These are phyloP conservation scores for Tremellales sp. DNA, from an alignment of 1,284 basidiomycete species.

Conservation along the genomic window DNA sequence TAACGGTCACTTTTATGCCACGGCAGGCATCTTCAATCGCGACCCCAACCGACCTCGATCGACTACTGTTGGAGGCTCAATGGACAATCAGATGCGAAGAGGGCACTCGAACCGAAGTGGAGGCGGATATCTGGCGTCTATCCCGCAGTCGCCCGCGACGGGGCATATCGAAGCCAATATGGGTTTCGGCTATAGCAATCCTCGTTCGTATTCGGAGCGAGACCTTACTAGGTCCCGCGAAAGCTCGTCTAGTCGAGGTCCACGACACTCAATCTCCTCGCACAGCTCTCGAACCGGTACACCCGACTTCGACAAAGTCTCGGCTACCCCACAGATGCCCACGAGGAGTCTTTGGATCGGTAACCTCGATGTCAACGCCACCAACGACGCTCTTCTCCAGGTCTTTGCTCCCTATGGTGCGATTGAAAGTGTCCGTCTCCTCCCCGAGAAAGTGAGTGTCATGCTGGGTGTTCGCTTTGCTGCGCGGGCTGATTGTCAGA, in stretches of 20 bases:
- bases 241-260: slow-evolving; percentile 22
- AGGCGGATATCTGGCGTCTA: slow-evolving; percentile 52
- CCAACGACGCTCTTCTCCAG: slow-evolving; percentile 87
- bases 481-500: slow-evolving; percentile 53
- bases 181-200: slow-evolving; percentile 29
- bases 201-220: slow-evolving; percentile 25
- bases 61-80: slow-evolving; percentile 74
- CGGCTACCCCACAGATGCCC: slow-evolving; percentile 64
- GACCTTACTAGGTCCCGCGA: slow-evolving; percentile 35
- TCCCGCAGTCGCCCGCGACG: slow-evolving; percentile 37
- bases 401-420: slow-evolving; percentile 95
- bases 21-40: slow-evolving; percentile 7
- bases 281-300: slow-evolving; percentile 40
- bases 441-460: slow-evolving; percentile 91
- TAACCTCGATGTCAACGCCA: slow-evolving; percentile 87
- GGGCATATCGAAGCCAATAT: slow-evolving; percentile 9
- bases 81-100: slow-evolving; percentile 60
- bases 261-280: slow-evolving; percentile 38
- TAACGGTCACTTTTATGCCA: background rate
- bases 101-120: background rate
- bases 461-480: too few species aligned
- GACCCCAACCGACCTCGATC: slow-evolving; percentile 67
- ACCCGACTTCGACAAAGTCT: slow-evolving; percentile 38
- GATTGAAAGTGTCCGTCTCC: slow-evolving; percentile 86
- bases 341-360: slow-evolving; percentile 97